phyloP scores from a whole-genome alignment of 2,329 filamentous ascomycete species.

The Pyrenochaeta sp. region DNA sequence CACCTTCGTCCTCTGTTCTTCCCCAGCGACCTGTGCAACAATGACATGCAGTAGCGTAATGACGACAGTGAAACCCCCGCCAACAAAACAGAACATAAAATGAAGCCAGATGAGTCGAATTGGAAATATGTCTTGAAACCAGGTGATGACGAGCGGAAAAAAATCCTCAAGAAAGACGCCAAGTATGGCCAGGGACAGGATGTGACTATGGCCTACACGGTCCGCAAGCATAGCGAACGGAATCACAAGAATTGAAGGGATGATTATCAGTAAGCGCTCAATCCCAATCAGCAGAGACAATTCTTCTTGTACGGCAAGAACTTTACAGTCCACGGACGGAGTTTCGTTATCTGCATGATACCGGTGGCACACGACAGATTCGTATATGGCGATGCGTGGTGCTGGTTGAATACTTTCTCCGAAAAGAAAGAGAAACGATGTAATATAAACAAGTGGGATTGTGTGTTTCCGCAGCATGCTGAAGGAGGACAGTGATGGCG shows the following conservation, averaged over 20 bases:
- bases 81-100: slow-evolving; percentile 20
- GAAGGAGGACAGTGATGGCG: neutral
- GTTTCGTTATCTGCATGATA: slow-evolving; percentile 7
- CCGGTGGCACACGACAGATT: slow-evolving; percentile 23
- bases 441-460: slow-evolving; percentile 24
- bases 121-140: slow-evolving; percentile 21
- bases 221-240: slow-evolving; percentile 30
- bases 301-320: slow-evolving; percentile 24
- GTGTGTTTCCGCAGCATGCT: slow-evolving; percentile 3
- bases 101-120: slow-evolving; percentile 27
- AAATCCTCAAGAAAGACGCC: slow-evolving; percentile 22
- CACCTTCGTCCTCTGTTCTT: slow-evolving; percentile 20
- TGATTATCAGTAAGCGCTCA: slow-evolving; percentile 24
- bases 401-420: slow-evolving; percentile 29
- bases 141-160: slow-evolving; percentile 21
- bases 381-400: slow-evolving; percentile 27
- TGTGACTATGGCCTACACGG: slow-evolving; percentile 20
- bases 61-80: slow-evolving; percentile 23
- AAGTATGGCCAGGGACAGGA: slow-evolving; percentile 24
- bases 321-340: slow-evolving; percentile 19
- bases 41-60: slow-evolving; percentile 27
- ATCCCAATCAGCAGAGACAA: slow-evolving; percentile 21
- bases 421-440: slow-evolving; percentile 28
- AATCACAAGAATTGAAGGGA: slow-evolving; percentile 26
- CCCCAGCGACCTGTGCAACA: slow-evolving; percentile 22